A percentile compares a stretch with the other conserved stretches of the same genome.
phyloP scores from a whole-genome alignment of 768 basidiomycete species.

The Calocybe cyanea region DNA sequence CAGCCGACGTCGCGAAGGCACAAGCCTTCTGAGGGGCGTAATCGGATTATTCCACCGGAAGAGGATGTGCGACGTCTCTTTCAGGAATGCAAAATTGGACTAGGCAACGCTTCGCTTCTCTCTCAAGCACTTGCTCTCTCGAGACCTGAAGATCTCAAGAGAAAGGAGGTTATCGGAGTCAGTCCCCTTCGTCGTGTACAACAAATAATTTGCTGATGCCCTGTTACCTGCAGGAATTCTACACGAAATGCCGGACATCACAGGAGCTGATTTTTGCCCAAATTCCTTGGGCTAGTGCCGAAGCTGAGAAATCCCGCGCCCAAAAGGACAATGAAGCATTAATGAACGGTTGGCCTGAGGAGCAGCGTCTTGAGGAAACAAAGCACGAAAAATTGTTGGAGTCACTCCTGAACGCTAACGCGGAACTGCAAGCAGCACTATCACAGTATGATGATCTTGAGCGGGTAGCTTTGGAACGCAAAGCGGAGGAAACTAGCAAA shows the following conservation, averaged over 20 bases:
- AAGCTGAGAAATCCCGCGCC: conserved; percentile 67
- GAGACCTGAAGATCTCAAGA: conserved; percentile 65
- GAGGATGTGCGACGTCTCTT: conserved; percentile 83
- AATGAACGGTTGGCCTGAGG: conserved; percentile 22
- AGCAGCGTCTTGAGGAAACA: conserved; percentile 44
- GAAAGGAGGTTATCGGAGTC: conserved; percentile 62
- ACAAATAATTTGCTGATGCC: conserved; percentile 1
- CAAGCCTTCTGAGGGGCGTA: conserved; percentile 30
- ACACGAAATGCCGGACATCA: conserved; percentile 70
- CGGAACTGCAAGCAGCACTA: conserved; percentile 62
- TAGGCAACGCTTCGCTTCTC: conserved; percentile 75
- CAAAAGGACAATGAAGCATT: conserved; percentile 21
- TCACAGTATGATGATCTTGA: conserved; percentile 76
- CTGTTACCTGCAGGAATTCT: conserved; percentile 65
- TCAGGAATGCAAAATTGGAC: conserved; percentile 81
- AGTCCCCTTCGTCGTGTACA: not conserved
- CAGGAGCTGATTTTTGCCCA: conserved; percentile 85
- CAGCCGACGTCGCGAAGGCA: conserved; percentile 30
- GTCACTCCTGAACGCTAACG: conserved; percentile 70
- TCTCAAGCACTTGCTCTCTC: conserved; percentile 67
- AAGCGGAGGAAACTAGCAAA: conserved; percentile 66
- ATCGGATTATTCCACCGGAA: conserved; percentile 62
- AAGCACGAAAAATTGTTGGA: conserved; percentile 73
- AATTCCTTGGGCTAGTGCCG: conserved; percentile 87
- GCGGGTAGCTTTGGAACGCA: conserved; percentile 59